Evolutionary conservation across 805 yeast genomes (phyloP).

Genomic region (Ascoidea rubescens): DNA sequence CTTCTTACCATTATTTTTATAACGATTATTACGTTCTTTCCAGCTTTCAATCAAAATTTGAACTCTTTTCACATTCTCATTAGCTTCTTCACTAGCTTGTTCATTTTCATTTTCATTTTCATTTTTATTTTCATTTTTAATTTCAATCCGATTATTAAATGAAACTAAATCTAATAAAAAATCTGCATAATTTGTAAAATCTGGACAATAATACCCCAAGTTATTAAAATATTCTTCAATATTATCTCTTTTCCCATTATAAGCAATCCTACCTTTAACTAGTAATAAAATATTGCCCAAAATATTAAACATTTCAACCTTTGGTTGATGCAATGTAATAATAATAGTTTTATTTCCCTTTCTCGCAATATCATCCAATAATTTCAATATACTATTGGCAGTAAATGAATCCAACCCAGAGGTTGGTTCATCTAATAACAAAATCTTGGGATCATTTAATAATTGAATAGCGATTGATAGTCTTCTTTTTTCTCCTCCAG

Average conservation of each 20-base stretch:
- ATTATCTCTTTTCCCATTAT: conserved; percentile 43
- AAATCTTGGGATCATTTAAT: conserved; percentile 53
- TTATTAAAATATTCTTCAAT: conserved; percentile 27
- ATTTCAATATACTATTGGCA: conserved; percentile 49
- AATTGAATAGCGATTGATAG: conserved; percentile 74
- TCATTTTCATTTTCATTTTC: conserved; percentile 18
- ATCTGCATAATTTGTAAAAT: conserved; percentile 58
- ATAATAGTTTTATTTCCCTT: conserved; percentile 53
- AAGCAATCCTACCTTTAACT: conserved; percentile 57
- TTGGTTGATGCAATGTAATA: conserved; percentile 76
- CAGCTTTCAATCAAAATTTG: background rate
- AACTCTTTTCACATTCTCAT: background rate
- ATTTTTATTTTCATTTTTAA: conserved; percentile 26
- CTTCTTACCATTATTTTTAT: background rate
- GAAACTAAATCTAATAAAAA: conserved; percentile 59
- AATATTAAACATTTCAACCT: conserved; percentile 43
- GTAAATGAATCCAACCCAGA: conserved; percentile 79
- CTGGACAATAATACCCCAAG: conserved; percentile 44
- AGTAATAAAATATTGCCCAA: conserved; percentile 64
- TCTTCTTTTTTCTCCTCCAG: conserved; percentile 75
- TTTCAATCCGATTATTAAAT: conserved; percentile 15
- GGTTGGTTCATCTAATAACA: conserved; percentile 79
- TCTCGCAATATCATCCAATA: conserved; percentile 40
- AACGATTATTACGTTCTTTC: background rate
- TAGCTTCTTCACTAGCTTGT: conserved; percentile 26